Evolutionary conservation across 805 yeast genomes (phyloP).

Genomic region (Wickerhamiella sorbophila): DNA sequence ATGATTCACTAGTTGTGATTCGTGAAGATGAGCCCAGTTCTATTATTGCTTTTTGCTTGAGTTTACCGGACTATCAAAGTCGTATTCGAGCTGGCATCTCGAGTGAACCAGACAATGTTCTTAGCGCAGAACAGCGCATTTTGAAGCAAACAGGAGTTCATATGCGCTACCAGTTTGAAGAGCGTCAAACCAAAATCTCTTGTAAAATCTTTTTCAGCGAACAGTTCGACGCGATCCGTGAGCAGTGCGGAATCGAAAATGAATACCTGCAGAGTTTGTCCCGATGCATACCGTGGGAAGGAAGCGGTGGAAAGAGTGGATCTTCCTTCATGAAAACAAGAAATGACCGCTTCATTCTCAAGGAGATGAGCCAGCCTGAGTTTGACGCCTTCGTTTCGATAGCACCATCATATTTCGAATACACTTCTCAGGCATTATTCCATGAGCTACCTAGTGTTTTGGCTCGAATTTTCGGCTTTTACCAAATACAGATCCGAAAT

Average conservation of each 20-base stretch:
- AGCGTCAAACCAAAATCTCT: slow-evolving; percentile 66
- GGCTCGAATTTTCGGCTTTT: slow-evolving; percentile 91
- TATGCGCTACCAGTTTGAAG: slow-evolving; percentile 80
- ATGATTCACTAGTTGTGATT: slow-evolving; percentile 84
- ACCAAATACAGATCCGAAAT: slow-evolving; percentile 79
- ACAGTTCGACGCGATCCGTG: slow-evolving; percentile 87
- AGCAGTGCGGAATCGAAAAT: slow-evolving; percentile 63
- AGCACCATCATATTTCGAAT: slow-evolving; percentile 93
- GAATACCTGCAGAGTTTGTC: slow-evolving; percentile 79
- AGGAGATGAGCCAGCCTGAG: slow-evolving; percentile 77
- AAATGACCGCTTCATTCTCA: slow-evolving; percentile 79
- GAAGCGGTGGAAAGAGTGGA: slow-evolving; percentile 93
- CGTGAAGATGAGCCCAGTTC: slow-evolving; percentile 96
- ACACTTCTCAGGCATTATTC: slow-evolving; percentile 87
- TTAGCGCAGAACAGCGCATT: slow-evolving; percentile 49
- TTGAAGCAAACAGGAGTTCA: slow-evolving; percentile 76
- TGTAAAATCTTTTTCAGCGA: slow-evolving; percentile 93
- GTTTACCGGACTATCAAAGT: slow-evolving; percentile 66
- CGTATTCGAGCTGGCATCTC: slow-evolving; percentile 36
- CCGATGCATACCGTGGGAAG: slow-evolving; percentile 90
- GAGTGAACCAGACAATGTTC: slow-evolving; percentile 9
- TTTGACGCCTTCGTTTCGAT: slow-evolving; percentile 86
- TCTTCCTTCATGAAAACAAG: slow-evolving; percentile 84
- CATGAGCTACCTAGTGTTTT: slow-evolving; percentile 90
- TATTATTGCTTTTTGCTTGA: slow-evolving; percentile 79